These are phyloP conservation scores for Suhomyces coccinellae DNA, from an alignment of 1,139 yeast species.

Conservation along the genomic window DNA sequence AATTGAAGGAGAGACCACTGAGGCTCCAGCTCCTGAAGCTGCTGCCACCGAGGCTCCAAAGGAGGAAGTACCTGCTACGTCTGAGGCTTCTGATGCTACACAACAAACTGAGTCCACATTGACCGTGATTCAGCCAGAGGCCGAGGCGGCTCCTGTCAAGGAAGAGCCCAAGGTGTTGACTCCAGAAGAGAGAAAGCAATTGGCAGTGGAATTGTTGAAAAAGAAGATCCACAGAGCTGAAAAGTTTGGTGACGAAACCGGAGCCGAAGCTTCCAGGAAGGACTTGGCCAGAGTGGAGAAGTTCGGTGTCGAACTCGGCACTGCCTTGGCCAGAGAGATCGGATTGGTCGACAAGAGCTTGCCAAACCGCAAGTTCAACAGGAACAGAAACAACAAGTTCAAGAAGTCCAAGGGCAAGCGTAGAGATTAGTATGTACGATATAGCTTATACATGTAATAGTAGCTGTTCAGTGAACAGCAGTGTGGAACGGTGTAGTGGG, in stretches of 20 bases:
- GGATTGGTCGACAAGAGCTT: conserved; percentile 50
- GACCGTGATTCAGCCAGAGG: conserved; percentile 14
- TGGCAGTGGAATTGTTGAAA: conserved; percentile 66
- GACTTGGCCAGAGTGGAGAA: conserved; percentile 72
- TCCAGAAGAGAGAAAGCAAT: conserved; percentile 68
- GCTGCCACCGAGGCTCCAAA: conserved; percentile 15
- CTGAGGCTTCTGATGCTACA: conserved; percentile 11
- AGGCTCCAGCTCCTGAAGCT: conserved; percentile 17
- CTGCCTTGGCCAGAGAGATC: conserved; percentile 66
- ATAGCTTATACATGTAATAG: conserved; percentile 1
- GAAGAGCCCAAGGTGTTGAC: conserved; percentile 45
- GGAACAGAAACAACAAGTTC: conserved; percentile 13
- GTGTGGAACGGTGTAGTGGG: neutral
- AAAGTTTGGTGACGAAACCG: conserved; percentile 69
- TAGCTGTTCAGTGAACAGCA: conserved; percentile 1
- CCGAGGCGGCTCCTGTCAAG: conserved; percentile 6
- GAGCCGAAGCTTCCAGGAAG: conserved; percentile 53
- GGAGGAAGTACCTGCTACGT: conserved; percentile 15
- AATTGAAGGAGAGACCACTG: conserved; percentile 17
- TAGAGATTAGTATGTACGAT: conserved; percentile 9
- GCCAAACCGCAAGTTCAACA: conserved; percentile 14
- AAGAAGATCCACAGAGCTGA: conserved; percentile 71
- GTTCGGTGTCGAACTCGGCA: conserved; percentile 76
- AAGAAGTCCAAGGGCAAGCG: conserved; percentile 10
- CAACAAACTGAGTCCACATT: conserved; percentile 7